Conservation (phyloP, 1,139 yeast genomes). For the Candida buenavistaensis region DNA sequence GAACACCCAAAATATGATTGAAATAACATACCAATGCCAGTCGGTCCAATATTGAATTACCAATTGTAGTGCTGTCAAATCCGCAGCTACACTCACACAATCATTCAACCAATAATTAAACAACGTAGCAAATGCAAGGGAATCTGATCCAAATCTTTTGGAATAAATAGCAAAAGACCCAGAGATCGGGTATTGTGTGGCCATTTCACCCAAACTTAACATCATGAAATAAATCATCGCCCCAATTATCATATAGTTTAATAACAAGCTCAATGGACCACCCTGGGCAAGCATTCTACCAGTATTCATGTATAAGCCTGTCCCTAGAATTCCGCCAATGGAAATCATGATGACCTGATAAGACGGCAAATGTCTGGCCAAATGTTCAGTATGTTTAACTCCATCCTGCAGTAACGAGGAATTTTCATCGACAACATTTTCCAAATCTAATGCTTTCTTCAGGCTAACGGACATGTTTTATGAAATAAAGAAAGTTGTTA, state of each 20-base stretch:
- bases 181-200: conserved; percentile 59
- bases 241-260: conserved; percentile 61
- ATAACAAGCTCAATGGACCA: conserved; percentile 63
- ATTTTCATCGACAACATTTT: conserved; percentile 3
- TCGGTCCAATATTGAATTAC: conserved; percentile 64
- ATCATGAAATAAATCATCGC: conserved; percentile 57
- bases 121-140: conserved; percentile 63
- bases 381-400: conserved; percentile 24
- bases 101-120: conserved; percentile 68
- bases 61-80: conserved; percentile 58
- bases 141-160: conserved; percentile 58
- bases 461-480: too few species aligned
- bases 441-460: too few species aligned
- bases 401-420: background rate
- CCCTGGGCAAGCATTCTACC: conserved; percentile 59
- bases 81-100: conserved; percentile 62
- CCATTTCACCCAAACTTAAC: conserved; percentile 66
- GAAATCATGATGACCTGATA: conserved; percentile 64
- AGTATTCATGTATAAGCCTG: conserved; percentile 67
- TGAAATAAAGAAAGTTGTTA: too few species aligned
- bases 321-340: conserved; percentile 67
- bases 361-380: conserved; percentile 46
- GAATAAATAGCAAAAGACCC: conserved; percentile 66
- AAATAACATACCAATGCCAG: conserved; percentile 56
- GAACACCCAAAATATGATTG: conserved; percentile 59